Evolutionary conservation across 2,329 filamentous ascomycete species (phyloP).

Genomic region (Davidsoniella eucalypti): DNA sequence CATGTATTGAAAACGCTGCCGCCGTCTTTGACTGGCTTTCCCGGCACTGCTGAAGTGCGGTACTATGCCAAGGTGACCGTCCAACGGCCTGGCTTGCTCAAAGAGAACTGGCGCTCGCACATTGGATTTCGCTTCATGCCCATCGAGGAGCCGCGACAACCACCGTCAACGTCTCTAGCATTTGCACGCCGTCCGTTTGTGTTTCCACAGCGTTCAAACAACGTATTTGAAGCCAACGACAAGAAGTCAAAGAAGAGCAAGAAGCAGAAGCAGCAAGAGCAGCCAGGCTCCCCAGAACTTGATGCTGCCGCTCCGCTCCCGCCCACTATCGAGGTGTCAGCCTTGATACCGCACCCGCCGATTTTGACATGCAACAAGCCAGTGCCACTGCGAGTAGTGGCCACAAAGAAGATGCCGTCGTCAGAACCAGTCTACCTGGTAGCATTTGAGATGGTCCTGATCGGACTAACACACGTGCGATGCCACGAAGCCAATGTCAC

Average conservation of each 20-base stretch:
- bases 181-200: slow-evolving; percentile 61
- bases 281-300: background rate
- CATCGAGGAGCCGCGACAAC: slow-evolving; percentile 69
- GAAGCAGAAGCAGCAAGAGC: slow-evolving; percentile 9
- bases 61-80: slow-evolving; percentile 97
- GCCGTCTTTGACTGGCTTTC: slow-evolving; percentile 75
- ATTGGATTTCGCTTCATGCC: slow-evolving; percentile 72
- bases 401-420: slow-evolving; percentile 57
- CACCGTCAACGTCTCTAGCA: slow-evolving; percentile 53
- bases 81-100: slow-evolving; percentile 72
- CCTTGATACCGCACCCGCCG: slow-evolving; percentile 69
- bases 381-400: slow-evolving; percentile 61
- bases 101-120: slow-evolving; percentile 65
- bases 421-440: slow-evolving; percentile 57
- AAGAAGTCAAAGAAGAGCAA: background rate
- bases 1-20: slow-evolving; percentile 81
- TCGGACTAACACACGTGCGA: slow-evolving; percentile 63
- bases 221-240: background rate
- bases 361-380: slow-evolving; percentile 82
- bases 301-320: slow-evolving; percentile 20
- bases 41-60: slow-evolving; percentile 71
- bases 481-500: slow-evolving; percentile 58
- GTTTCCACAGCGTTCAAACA: slow-evolving; percentile 29
- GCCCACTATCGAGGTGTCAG: slow-evolving; percentile 60
- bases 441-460: slow-evolving; percentile 64